Conservation (phyloP, 345 rosid genomes). For the Fremontodendron californicum region DNA sequence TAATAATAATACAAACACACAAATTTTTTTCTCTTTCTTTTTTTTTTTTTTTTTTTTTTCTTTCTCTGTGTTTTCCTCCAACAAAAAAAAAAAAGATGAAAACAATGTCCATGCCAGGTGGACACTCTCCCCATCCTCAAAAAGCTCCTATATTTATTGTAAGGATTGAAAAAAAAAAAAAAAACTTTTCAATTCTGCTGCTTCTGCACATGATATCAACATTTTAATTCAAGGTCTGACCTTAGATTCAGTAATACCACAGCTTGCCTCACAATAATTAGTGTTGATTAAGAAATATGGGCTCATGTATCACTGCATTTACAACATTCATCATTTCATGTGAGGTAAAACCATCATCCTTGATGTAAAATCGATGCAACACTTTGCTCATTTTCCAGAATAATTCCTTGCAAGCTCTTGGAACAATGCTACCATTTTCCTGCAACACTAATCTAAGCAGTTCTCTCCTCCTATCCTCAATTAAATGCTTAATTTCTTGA, state of each 20-base stretch:
- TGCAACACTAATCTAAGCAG: conserved; percentile 50
- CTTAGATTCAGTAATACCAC: not conserved
- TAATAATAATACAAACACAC: too few species aligned
- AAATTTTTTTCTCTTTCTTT: too few species aligned
- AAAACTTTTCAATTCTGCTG: too few species aligned
- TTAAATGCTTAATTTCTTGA: conserved; percentile 28
- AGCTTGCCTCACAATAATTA: not conserved
- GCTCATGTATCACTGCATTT: conserved; percentile 42
- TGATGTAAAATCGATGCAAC: conserved; percentile 60
- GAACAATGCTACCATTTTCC: conserved; percentile 48
- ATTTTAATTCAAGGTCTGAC: not conserved
- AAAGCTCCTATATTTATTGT: too few species aligned
- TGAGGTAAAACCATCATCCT: conserved; percentile 74
- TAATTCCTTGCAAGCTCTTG: conserved; percentile 67
- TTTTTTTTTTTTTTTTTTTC: too few species aligned
- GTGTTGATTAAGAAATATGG: conserved; percentile 14
- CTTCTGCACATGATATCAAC: not conserved
- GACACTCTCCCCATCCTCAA: too few species aligned
- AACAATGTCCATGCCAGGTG: too few species aligned
- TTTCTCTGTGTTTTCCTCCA: too few species aligned
- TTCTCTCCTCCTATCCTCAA: conserved; percentile 36
- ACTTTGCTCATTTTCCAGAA: conserved; percentile 79
- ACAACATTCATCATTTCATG: conserved; percentile 45
- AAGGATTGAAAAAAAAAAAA: too few species aligned
- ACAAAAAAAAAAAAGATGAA: too few species aligned